Base-by-base conservation (phyloP, 139 green algal genomes). In the Pseudopediastrum boryanum region DNA sequence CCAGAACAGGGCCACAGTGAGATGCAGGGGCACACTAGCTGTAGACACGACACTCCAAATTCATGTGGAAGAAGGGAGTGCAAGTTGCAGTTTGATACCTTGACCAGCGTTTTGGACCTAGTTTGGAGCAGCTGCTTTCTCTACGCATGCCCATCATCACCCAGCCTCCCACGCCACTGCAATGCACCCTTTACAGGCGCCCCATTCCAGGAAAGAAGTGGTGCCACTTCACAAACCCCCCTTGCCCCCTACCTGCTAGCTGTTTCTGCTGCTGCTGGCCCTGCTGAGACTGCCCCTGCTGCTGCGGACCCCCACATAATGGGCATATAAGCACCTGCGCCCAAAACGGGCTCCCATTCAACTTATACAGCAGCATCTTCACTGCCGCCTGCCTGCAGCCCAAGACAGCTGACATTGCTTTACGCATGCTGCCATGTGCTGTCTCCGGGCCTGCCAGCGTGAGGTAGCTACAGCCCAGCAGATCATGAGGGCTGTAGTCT, bases 341-440 rank as follows among this genome's bases (percentile, higher is more conserved):
- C 81, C 85, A 89, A 63, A 89, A 86, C 3, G 85, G 81, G n/a
- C 70, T 78, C 35, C 85, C 85, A 39, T 85, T 69, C 36, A 75
- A 72, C 21, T 54, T 81, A 64, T 89, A 86, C 33, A 81, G 77
- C 42, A 86, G 54, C 73, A 89, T 48, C 74, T 82, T 84, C 4
- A 79, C 73, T 4, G 36, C 54, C 1, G 29, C 64, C 10, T 71
- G 61, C 33, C 44, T 48, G 21, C 67, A 46, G 2, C 41, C 19
- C 41, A 66, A 63, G 46, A 85, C 78, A 3, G 69, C 41, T 6
- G 54, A 39, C 41, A 85, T 52, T 3, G 84, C 69, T n/a, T 67
- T 70, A 7, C 64, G 39, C 78, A 85, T 85, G 43, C 33, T 73
- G 63, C 48, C 75, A 78, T 52, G 43, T 25, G 43, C 76, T 19